phyloP scores from a whole-genome alignment of 768 basidiomycete genomes.

The Pleurotus tuoliensis region DNA sequence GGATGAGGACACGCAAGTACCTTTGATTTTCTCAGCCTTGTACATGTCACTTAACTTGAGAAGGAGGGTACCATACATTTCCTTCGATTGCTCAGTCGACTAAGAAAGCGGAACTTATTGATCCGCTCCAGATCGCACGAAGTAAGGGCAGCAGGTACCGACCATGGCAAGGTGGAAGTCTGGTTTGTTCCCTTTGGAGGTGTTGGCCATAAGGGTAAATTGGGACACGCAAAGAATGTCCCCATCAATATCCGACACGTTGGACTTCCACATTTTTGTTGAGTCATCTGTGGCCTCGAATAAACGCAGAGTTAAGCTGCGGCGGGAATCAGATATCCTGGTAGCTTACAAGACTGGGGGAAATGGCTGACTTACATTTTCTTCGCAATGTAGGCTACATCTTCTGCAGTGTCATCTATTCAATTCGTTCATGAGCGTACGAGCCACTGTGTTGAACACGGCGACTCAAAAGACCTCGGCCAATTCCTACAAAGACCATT shows the following conservation, averaged over 20 bases:
- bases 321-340: slow-evolving; percentile 6
- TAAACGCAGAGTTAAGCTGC: slow-evolving; percentile 66
- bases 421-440: no score
- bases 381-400: slow-evolving; percentile 68
- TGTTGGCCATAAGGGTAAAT: slow-evolving; percentile 86
- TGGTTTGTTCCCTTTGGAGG: slow-evolving; percentile 83
- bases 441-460: no score
- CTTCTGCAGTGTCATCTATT: slow-evolving; percentile 75
- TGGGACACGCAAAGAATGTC: slow-evolving; percentile 95
- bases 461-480: slow-evolving; percentile 47
- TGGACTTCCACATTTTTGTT: slow-evolving; percentile 80
- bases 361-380: slow-evolving; percentile 62
- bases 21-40: slow-evolving; percentile 74
- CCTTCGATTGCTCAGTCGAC: slow-evolving; percentile 63
- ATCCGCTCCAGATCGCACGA: background rate
- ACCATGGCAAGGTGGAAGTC: slow-evolving; percentile 96
- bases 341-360: slow-evolving; percentile 10
- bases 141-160: slow-evolving; percentile 12
- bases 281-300: slow-evolving; percentile 58
- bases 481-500: slow-evolving; percentile 90
- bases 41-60: slow-evolving; percentile 64
- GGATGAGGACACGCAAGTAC: slow-evolving; percentile 32
- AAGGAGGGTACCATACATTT: slow-evolving; percentile 71
- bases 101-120: slow-evolving; percentile 22
- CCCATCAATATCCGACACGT: slow-evolving; percentile 83